A percentile compares a stretch with the other conserved stretches of the same genome.
Conservation (phyloP, 257 asterid genomes). For the Paulownia fortunei region DNA sequence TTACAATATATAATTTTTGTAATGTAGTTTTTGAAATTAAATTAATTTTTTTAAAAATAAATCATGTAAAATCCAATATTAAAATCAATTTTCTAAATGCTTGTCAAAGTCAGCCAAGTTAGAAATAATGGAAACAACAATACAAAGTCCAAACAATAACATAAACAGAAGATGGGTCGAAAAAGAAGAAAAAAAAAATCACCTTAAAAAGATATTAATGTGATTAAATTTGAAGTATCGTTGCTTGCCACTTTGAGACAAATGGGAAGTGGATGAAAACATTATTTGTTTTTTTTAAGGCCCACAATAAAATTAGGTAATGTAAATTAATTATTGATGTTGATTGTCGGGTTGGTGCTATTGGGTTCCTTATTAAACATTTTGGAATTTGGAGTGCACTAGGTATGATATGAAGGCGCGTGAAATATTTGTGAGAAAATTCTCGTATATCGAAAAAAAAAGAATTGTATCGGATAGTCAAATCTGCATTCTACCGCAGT, state of each 20-base stretch:
- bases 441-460: no score
- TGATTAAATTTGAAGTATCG: background rate
- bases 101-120: background rate
- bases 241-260: constrained; percentile 28
- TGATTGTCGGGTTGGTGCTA: constrained; percentile 24
- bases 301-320: constrained; percentile 27
- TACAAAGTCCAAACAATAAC: constrained; percentile 27
- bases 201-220: background rate
- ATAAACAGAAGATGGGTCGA: background rate
- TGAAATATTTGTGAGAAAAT: background rate
- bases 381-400: background rate
- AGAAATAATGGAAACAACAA: background rate
- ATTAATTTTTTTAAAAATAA: background rate
- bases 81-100: background rate
- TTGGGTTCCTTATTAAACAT: no score
- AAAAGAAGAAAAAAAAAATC: background rate
- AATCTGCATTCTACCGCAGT: background rate
- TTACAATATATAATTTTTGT: background rate
- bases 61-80: background rate
- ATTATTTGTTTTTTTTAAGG: constrained; percentile 10
- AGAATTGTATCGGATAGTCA: background rate
- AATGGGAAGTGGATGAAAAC: constrained; percentile 26
- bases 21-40: background rate
- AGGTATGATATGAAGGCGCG: background rate
- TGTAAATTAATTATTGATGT: constrained; percentile 15